These are phyloP conservation scores for Pestalotiopsis sp. DNA, from an alignment of 2,329 filamentous ascomycete species.

Conservation along the genomic window DNA sequence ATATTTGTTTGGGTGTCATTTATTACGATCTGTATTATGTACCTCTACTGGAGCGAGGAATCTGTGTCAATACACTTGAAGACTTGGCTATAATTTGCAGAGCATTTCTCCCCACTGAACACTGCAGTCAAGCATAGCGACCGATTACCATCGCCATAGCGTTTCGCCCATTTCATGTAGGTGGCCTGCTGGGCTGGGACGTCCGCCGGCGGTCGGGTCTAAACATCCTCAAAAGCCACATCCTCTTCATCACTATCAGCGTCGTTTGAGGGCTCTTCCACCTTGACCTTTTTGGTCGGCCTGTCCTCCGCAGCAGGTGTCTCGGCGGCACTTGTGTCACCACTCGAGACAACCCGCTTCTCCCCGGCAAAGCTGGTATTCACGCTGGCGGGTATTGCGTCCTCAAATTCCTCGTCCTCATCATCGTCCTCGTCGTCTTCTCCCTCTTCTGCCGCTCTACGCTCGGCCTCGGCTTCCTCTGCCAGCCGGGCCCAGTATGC, in stretches of 20 bases:
- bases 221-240: constrained; percentile 48
- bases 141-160: background rate
- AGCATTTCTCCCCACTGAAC: too few relatives aligned
- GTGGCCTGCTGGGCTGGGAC: background rate
- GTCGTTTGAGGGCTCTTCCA: constrained; percentile 42
- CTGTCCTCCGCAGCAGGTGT: constrained; percentile 38
- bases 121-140: too few relatives aligned
- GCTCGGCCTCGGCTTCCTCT: constrained; percentile 46
- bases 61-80: too few relatives aligned
- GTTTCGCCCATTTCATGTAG: background rate
- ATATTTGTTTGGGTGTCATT: too few relatives aligned
- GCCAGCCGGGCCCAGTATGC: constrained; percentile 68
- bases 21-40: too few relatives aligned
- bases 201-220: background rate
- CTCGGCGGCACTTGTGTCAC: constrained; percentile 30
- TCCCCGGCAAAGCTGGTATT: constrained; percentile 26
- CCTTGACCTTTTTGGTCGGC: constrained; percentile 51
- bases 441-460: constrained; percentile 47
- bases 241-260: constrained; percentile 39
- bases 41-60: too few relatives aligned
- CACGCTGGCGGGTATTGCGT: constrained; percentile 21
- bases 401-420: constrained; percentile 35
- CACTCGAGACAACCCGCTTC: constrained; percentile 28
- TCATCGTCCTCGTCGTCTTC: constrained; percentile 35
- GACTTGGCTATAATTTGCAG: too few relatives aligned